These are phyloP conservation scores for Sorghum bicolor DNA, from an alignment of 176 grass and related monocot genomes.

Conservation along the genomic window Sorghum_bicolor_NCBIv3 NC_012876.2:6853001-6853500, in stretches of 20 bases:
- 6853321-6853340: conserved; percentile 25
- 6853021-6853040: not conserved
- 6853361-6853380: not conserved
- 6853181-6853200: not conserved
- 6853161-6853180: no score
- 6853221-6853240: not conserved
- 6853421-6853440: conserved; percentile 5
- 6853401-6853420: conserved; percentile 23
- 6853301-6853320: not conserved
- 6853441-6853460: not conserved
- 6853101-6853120: not conserved
- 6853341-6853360: conserved; percentile 21
- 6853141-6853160: no score
- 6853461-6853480: conserved; percentile 20
- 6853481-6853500: not conserved
- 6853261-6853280: not conserved
- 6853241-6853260: not conserved
- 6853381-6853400: not conserved
- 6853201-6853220: not conserved
- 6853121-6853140: no score
- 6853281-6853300: not conserved
- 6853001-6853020: not conserved
- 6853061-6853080: not conserved
- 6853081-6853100: not conserved
- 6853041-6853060: not conserved